Evolutionary conservation across 176 grass and related monocot genomes (phyloP), one percentile per base, ranked within the genome.

Genomic region (Aegilops speltoides): DNA sequence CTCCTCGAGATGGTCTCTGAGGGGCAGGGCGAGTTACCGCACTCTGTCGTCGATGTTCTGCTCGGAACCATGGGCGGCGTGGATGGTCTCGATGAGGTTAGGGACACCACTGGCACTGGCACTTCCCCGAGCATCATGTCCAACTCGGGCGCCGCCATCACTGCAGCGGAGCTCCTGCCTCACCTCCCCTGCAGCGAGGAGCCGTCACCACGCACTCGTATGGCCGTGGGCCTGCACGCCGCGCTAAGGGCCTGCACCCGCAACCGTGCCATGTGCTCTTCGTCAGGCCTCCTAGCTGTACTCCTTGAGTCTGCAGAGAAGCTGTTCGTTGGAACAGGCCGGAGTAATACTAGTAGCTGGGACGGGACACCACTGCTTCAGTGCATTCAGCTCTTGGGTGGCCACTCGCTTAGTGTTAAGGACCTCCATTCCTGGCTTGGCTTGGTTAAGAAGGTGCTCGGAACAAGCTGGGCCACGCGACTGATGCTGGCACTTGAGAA

Each of bases 201-300:
- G 82, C 93, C 92, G 43, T 98, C 96, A 20, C 92, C 96, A 22
- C 91, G 96, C 57, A 98, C 90, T 80, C 93, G 96, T 59, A 80
- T 88, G 84, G 91, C 77, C n/a, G 52, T 45, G 62, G 92, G 96
- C 28, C 83, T 98, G 50, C 88, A 87, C 37, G 88, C 86, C 36
- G 89, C 91, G 5, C 88, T 98, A 60, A 76, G 81, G 20, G 90
- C 96, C 33, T 98, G 96, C 82, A 94, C 92, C 0, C 91, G 96
- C 64, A 98, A 98, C 80, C 91, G 96, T 31, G 85, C 96, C 29
- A 98, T 98, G 93, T 98, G 96, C 87, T 98, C 96, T 25, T 86
- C 86, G 8, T 86, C 90, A 1, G 96, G 96, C 19, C 88, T 98
- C 79, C 82, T 98, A 23, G 36, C 83, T 13, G 84, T 87, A 23